A percentile compares a stretch with the other conserved stretches of the same genome.
phyloP scores from a whole-genome alignment of 352 stramenopile genomes.

The Phytophthora citrophthora region DNA sequence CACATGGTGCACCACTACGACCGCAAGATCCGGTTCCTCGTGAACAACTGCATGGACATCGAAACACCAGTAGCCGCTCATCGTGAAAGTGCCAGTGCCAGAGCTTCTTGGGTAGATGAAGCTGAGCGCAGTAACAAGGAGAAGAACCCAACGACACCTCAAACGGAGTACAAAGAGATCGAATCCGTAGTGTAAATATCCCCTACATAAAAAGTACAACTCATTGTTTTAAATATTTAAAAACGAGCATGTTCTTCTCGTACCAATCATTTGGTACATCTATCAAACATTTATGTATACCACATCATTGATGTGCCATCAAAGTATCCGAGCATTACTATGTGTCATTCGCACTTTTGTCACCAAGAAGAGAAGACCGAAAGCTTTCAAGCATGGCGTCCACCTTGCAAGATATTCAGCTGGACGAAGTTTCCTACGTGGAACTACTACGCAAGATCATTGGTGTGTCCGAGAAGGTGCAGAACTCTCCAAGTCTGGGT shows the following conservation, averaged over 20 bases:
- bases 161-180: slow-evolving; percentile 43
- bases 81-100: slow-evolving; percentile 23
- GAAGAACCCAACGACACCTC: slow-evolving; percentile 22
- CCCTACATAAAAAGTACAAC: background rate
- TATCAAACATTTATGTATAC: background rate
- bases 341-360: slow-evolving; percentile 22
- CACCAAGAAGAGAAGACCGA: slow-evolving; percentile 4
- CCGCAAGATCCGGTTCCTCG: slow-evolving; percentile 66
- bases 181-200: slow-evolving; percentile 39
- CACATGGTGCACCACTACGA: slow-evolving; percentile 89
- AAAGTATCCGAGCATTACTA: background rate
- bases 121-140: slow-evolving; percentile 7
- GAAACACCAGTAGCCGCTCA: slow-evolving; percentile 39
- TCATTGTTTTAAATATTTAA: slow-evolving; percentile 33
- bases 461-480: slow-evolving; percentile 53
- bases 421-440: slow-evolving; percentile 85
- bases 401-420: slow-evolving; percentile 43
- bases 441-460: slow-evolving; percentile 56
- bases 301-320: background rate
- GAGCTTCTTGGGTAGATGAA: slow-evolving; percentile 41
- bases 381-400: slow-evolving; percentile 20
- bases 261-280: background rate
- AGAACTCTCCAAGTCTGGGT: slow-evolving; percentile 43
- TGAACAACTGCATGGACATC: slow-evolving; percentile 65
- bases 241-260: slow-evolving; percentile 1